Conservation (phyloP, 2,329 filamentous ascomycete species). For the Xylaria sp. region DNA sequence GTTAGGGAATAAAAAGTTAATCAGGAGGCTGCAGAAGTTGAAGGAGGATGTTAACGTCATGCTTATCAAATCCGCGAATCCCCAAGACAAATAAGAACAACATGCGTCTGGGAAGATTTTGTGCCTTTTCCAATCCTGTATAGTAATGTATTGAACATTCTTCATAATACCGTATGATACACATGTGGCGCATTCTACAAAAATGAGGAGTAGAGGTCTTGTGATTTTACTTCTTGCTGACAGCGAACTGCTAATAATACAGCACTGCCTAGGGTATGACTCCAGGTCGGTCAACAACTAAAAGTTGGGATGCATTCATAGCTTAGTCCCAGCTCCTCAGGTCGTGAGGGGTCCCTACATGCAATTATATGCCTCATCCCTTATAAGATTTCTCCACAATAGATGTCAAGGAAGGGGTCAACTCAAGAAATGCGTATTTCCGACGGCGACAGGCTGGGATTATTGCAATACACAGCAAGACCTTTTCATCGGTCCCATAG, state of each 20-base stretch:
- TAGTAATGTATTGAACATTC: neutral
- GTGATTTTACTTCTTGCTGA: neutral
- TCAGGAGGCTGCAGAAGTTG: conserved; percentile 60
- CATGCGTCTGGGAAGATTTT: neutral
- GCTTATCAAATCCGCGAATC: conserved; percentile 1
- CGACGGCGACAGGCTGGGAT: neutral
- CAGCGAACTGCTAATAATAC: neutral
- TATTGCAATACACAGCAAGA: neutral
- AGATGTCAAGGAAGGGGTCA: neutral
- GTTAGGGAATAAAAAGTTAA: conserved; percentile 72
- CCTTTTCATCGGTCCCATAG: neutral
- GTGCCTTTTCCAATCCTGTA: neutral
- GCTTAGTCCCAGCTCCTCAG: neutral
- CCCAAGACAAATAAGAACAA: neutral
- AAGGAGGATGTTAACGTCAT: conserved; percentile 56
- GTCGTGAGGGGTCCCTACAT: neutral
- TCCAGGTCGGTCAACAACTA: neutral
- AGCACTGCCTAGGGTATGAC: neutral
- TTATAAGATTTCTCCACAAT: neutral
- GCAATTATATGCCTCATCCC: no score
- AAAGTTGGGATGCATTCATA: neutral
- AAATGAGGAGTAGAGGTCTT: neutral
- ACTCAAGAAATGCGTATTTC: neutral
- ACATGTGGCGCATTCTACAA: neutral
- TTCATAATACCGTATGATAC: neutral